Conservation (phyloP, 352 stramenopile species). For the Phytophthora nicotianae region DNA sequence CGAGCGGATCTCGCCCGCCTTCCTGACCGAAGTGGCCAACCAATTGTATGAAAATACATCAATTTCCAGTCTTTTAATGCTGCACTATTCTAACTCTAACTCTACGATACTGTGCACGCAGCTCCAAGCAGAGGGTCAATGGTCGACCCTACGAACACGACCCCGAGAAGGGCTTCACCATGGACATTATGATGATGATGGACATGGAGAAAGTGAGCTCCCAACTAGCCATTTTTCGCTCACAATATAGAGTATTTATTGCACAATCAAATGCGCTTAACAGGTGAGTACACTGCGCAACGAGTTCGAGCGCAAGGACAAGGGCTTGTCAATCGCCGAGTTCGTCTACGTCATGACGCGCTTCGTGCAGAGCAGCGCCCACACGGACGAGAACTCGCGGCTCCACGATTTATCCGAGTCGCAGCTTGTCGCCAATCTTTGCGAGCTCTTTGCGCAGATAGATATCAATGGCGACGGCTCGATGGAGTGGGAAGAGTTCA, state of each 20-base stretch:
- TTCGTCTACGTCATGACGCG: slow-evolving; percentile 91
- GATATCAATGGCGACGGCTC: slow-evolving; percentile 91
- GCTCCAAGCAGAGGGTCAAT: slow-evolving; percentile 17
- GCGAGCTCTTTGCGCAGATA: slow-evolving; percentile 91
- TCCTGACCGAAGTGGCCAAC: slow-evolving; percentile 39
- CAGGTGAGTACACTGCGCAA: slow-evolving; percentile 77
- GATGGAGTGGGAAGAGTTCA: slow-evolving; percentile 95
- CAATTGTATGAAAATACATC: slow-evolving; percentile 23
- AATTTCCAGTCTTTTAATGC: neutral
- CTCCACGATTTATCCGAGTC: slow-evolving; percentile 68
- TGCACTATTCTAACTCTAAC: neutral
- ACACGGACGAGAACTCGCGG: slow-evolving; percentile 68
- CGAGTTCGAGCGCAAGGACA: slow-evolving; percentile 87
- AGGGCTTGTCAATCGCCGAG: slow-evolving; percentile 79
- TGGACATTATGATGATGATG: slow-evolving; percentile 94
- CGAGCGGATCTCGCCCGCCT: slow-evolving; percentile 34
- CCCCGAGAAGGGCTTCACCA: slow-evolving; percentile 85
- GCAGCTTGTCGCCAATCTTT: slow-evolving; percentile 85
- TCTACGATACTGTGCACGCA: slow-evolving; percentile 2
- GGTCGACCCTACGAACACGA: slow-evolving; percentile 70
- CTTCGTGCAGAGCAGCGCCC: slow-evolving; percentile 63
- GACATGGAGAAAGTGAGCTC: slow-evolving; percentile 80
- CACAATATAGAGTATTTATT: neutral
- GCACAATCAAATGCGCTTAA: neutral
- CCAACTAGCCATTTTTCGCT: neutral